Evolutionary conservation across 768 basidiomycete genomes (phyloP), one percentile per base, ranked within the genome.

Genomic region (Macrolepiota fuliginosa): DNA sequence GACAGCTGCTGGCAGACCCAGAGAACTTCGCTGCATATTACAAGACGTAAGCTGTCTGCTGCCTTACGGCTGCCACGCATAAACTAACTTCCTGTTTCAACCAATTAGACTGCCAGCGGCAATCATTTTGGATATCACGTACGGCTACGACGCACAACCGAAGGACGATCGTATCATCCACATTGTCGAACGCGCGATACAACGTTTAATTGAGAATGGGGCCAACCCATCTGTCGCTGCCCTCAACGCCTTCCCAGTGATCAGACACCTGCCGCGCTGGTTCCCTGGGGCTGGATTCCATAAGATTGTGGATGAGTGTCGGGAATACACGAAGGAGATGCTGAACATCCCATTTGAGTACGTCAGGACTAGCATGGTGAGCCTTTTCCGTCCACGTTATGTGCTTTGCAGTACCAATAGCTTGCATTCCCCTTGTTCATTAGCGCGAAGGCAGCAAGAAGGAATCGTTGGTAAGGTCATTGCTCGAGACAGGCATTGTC

Each of bases 211-310:
- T 19, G 57, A 63, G 24, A 63, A 64, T n/a, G 51, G 58, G 27
- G 46, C 62, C 3, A 63, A 67, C 22, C 72, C 73, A 12, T 70
- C 66, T 6, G 62, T 70, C 0, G 61, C 62, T 9, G 29, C 67
- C 3, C 66, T 73, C 7, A 71, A 75, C 37, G 61, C 65, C 7
- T 53, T 75, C 17, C 72, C 72, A 15, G 58, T 68, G n/a, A 63
- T 74, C 12, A 63, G 64, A 5, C 61, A 68, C 53, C 52, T 74
- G 11, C 73, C 73, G 3, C 56, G 61, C 19, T 74, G 73, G 74
- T 70, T 74, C 54, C 74, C 74, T 4, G 74, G 74, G 2, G 67
- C 73, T 15, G 65, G 65, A 1, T 74, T 72, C 62, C 64, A 70
- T 32, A 52, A 51, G 10, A 58, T 63, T n/a, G 68, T 64, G 5